Evolutionary conservation across 768 basidiomycete species (phyloP).

Genomic region (Punctularia strigosozonata): DNA sequence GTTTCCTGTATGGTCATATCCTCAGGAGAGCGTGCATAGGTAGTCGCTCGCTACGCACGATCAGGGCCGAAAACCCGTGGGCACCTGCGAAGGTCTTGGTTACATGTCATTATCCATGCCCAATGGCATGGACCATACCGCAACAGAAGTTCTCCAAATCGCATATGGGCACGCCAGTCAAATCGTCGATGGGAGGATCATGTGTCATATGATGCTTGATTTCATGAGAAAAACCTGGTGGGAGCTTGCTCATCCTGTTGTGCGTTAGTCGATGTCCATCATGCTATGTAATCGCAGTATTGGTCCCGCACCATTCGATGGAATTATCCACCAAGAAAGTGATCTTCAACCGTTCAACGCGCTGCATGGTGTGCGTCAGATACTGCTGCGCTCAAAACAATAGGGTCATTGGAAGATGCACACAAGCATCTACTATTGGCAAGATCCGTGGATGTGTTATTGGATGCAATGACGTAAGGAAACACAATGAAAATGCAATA

Average conservation of each 20-base stretch:
- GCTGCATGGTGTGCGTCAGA: no score
- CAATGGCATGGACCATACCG: constrained; percentile 30
- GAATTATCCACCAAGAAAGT: constrained; percentile 68
- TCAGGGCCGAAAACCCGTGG: constrained; percentile 74
- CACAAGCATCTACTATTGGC: no score
- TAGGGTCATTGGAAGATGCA: no score
- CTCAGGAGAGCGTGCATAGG: background rate
- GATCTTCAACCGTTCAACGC: constrained; percentile 30
- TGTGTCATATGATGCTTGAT: constrained; percentile 48
- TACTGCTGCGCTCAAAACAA: no score
- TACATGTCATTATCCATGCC: background rate
- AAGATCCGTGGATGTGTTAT: no score
- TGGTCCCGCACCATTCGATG: constrained; percentile 56
- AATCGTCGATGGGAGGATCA: constrained; percentile 26
- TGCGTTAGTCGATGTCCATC: background rate
- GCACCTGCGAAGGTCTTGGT: constrained; percentile 36
- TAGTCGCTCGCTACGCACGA: constrained; percentile 32
- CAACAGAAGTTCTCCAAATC: constrained; percentile 66
- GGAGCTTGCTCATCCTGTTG: constrained; percentile 66
- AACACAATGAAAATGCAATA: no score
- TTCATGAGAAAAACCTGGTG: constrained; percentile 70
- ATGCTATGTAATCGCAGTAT: background rate
- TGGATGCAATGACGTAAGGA: no score
- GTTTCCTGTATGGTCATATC: constrained; percentile 35
- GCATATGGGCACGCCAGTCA: constrained; percentile 48